These are phyloP conservation scores for Metschnikowia lachancei DNA, from an alignment of 805 yeast genomes.

Conservation along the genomic window DNA sequence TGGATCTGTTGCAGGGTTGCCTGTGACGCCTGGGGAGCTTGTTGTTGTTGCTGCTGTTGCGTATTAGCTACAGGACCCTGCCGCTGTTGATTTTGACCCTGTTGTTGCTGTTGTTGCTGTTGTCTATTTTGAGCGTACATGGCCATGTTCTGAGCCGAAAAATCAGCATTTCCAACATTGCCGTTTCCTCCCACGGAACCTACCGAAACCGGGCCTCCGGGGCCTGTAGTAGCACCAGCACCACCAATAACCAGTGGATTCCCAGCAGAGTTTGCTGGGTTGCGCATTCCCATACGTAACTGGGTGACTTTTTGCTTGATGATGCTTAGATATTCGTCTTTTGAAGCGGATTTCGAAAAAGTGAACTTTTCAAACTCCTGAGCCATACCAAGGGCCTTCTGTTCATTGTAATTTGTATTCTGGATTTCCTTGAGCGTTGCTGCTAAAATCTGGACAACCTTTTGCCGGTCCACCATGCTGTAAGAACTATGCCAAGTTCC, in stretches of 20 bases:
- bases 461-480: conserved; percentile 35
- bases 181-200: not conserved
- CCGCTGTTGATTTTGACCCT: conserved; percentile 15
- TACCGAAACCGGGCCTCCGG: not conserved
- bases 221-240: conserved; percentile 4
- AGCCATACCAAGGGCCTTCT: conserved; percentile 47
- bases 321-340: conserved; percentile 52
- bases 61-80: conserved; percentile 1
- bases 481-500: conserved; percentile 28
- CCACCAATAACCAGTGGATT: conserved; percentile 23
- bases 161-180: not conserved
- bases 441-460: conserved; percentile 38
- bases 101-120: conserved; percentile 4
- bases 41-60: conserved; percentile 1
- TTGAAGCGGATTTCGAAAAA: conserved; percentile 54
- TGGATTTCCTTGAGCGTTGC: conserved; percentile 39
- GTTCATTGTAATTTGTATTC: conserved; percentile 31
- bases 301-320: conserved; percentile 40
- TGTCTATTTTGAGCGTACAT: conserved; percentile 10
- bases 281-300: conserved; percentile 23
- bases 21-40: conserved; percentile 13
- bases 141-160: conserved; percentile 7
- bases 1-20: conserved; percentile 34
- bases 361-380: conserved; percentile 71
- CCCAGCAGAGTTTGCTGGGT: conserved; percentile 19